phyloP scores from a whole-genome alignment of 2,329 filamentous ascomycete species.

The Cryphonectria radicalis region DNA sequence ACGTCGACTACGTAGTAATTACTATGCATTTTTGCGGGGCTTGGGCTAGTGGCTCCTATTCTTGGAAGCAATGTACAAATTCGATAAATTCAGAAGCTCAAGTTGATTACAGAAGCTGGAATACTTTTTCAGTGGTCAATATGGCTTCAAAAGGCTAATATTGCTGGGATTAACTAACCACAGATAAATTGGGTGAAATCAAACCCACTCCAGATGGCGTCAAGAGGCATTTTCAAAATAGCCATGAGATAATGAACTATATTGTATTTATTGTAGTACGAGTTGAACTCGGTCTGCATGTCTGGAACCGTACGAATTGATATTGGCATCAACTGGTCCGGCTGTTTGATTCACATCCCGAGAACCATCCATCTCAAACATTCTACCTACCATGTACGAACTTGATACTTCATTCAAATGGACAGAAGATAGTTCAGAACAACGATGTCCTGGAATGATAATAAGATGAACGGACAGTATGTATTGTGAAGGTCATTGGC shows the following conservation, averaged over 20 bases:
- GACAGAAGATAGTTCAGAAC: too few species aligned
- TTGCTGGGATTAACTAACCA: not conserved
- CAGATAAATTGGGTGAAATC: not conserved
- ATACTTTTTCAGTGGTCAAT: not conserved
- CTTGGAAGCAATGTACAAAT: not conserved
- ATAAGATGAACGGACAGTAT: not conserved
- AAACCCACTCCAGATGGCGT: not conserved
- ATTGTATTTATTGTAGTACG: not conserved
- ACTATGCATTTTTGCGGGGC: not conserved
- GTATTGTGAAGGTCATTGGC: not conserved
- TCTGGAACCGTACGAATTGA: not conserved
- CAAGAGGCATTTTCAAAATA: not conserved
- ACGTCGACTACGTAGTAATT: not conserved
- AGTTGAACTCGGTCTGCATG: not conserved
- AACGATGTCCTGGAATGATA: too few species aligned
- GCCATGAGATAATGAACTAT: not conserved
- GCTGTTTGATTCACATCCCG: not conserved
- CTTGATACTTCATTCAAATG: too few species aligned
- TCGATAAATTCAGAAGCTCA: not conserved
- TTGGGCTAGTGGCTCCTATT: not conserved
- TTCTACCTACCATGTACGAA: too few species aligned
- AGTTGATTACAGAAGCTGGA: not conserved
- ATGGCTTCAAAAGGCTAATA: not conserved
- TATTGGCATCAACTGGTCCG: not conserved
- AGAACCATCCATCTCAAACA: not conserved